Conservation (phyloP, 495 filamentous ascomycete genomes). For the Aspergillus nanangensis region DNA sequence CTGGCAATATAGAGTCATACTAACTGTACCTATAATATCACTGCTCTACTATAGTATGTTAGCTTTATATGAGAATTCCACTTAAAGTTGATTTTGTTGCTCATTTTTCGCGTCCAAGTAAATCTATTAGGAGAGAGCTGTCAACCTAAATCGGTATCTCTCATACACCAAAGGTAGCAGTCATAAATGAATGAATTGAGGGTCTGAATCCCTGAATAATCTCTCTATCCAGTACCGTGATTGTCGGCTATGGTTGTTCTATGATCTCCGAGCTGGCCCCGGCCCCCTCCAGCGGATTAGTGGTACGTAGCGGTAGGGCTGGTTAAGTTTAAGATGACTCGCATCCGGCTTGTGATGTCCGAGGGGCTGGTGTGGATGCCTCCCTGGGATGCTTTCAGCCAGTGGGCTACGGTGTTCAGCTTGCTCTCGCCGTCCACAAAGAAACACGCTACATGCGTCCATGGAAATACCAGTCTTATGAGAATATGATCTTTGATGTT, state of each 20-base stretch:
- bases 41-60: too few relatives aligned
- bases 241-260: neutral
- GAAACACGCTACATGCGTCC: constrained; percentile 1
- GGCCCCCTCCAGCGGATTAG: neutral
- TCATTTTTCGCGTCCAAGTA: too few relatives aligned
- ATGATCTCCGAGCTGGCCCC: neutral
- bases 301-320: neutral
- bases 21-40: too few relatives aligned
- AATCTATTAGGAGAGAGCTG: too few relatives aligned
- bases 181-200: too few relatives aligned
- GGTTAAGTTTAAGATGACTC: neutral
- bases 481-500: neutral
- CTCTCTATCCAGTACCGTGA: neutral
- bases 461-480: neutral
- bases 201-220: too few relatives aligned
- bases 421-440: constrained; percentile 1
- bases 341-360: neutral
- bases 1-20: too few relatives aligned
- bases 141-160: too few relatives aligned
- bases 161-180: too few relatives aligned
- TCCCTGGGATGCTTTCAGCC: neutral
- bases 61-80: too few relatives aligned
- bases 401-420: neutral
- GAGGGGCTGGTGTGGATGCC: neutral
- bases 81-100: too few relatives aligned